phyloP scores from a whole-genome alignment of 2,329 filamentous ascomycete genomes.

The Tothia fuscella region DNA sequence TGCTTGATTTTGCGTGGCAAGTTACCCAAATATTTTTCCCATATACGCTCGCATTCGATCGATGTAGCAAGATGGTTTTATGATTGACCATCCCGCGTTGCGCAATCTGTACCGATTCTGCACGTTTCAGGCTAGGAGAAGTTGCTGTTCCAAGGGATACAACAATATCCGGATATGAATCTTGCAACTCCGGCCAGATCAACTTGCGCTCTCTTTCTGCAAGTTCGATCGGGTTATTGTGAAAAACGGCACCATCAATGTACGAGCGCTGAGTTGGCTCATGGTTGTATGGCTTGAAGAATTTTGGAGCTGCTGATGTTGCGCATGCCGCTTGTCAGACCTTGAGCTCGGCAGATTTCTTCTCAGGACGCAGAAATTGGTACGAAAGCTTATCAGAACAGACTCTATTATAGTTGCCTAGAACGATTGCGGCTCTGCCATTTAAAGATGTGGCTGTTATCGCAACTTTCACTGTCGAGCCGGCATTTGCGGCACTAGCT shows the following conservation, averaged over 20 bases:
- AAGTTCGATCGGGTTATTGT: slow-evolving; percentile 40
- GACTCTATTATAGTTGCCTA: background rate
- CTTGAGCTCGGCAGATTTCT: slow-evolving; percentile 23
- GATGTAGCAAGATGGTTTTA: background rate
- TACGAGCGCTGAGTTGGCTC: slow-evolving; percentile 34
- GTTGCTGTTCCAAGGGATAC: background rate
- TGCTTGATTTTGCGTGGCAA: background rate
- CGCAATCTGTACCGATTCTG: background rate
- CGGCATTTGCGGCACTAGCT: too few species aligned
- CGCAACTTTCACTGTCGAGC: background rate
- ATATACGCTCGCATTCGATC: background rate
- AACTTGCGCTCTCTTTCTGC: slow-evolving; percentile 35
- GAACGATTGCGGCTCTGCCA: background rate
- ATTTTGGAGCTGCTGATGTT: slow-evolving; percentile 37
- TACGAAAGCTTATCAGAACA: background rate
- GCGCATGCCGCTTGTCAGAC: slow-evolving; percentile 42
- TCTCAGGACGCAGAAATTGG: slow-evolving; percentile 23
- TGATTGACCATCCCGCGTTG: too few species aligned
- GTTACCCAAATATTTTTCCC: background rate
- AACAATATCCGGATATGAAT: background rate
- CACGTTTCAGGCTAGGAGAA: background rate
- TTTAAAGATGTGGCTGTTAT: background rate
- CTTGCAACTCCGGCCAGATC: background rate
- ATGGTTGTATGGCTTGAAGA: slow-evolving; percentile 42
- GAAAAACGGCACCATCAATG: slow-evolving; percentile 31